These are phyloP conservation scores for Poteriospumella lacustris DNA, from an alignment of 108 stramenopile genomes.

Conservation along the genomic window DNA sequence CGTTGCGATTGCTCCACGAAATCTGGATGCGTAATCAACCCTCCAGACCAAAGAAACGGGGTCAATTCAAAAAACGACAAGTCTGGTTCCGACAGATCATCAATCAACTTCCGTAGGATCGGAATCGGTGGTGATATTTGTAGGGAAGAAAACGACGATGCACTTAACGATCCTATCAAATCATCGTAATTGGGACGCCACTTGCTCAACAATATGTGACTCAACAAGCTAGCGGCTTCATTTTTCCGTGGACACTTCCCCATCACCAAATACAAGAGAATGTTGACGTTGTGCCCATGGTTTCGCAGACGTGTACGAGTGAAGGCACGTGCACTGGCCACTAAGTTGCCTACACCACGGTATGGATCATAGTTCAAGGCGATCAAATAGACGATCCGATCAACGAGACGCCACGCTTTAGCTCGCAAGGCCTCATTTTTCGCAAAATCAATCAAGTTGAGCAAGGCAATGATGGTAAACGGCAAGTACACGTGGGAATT, in stretches of 20 bases:
- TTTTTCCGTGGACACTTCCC: background rate
- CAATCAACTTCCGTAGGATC: too few species aligned
- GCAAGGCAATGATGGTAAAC: background rate
- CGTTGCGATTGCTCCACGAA: background rate
- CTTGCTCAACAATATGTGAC: too few species aligned
- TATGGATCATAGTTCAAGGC: background rate
- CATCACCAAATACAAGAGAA: background rate
- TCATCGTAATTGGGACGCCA: too few species aligned
- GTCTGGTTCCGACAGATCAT: too few species aligned
- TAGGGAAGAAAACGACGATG: too few species aligned
- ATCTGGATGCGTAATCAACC: background rate
- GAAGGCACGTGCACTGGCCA: background rate
- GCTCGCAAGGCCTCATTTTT: background rate
- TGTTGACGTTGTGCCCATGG: background rate
- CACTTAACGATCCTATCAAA: too few species aligned
- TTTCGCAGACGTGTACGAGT: background rate
- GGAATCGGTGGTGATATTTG: too few species aligned
- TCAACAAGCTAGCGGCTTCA: too few species aligned
- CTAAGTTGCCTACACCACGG: background rate
- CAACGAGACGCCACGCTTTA: background rate
- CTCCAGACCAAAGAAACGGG: background rate
- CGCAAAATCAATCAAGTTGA: background rate
- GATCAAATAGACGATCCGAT: background rate
- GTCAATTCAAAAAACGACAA: too few species aligned
- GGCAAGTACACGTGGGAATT: background rate